phyloP scores from a whole-genome alignment of 306 rosid species.

The Sicyos baderoa region DNA sequence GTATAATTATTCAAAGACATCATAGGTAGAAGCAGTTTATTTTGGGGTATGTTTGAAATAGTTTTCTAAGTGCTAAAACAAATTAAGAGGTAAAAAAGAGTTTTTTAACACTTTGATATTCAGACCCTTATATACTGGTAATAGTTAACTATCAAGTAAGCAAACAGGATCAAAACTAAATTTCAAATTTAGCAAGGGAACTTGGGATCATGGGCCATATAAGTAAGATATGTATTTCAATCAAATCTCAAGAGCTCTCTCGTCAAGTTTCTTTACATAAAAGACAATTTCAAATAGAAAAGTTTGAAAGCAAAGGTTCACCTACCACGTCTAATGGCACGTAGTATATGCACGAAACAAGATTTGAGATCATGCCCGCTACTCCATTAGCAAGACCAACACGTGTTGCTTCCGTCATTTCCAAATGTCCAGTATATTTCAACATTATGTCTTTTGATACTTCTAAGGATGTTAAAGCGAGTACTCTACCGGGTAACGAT shows the following conservation, averaged over 20 bases:
- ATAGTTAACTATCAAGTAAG: background rate
- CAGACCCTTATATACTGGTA: background rate
- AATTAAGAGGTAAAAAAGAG: background rate
- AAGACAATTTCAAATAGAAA: background rate
- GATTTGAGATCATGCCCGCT: slow-evolving; percentile 69
- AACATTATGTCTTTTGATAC: slow-evolving; percentile 57
- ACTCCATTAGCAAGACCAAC: slow-evolving; percentile 62
- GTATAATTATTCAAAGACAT: background rate
- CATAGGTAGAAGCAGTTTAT: background rate
- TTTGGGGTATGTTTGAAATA: background rate
- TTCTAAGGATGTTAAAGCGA: slow-evolving; percentile 71
- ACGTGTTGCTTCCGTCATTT: slow-evolving; percentile 54
- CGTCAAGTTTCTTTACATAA: background rate
- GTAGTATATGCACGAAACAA: slow-evolving; percentile 59
- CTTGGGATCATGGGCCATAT: background rate
- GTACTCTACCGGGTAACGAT: slow-evolving; percentile 71
- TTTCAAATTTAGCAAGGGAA: background rate
- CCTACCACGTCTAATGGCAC: slow-evolving; percentile 86
- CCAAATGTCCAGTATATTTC: slow-evolving; percentile 40
- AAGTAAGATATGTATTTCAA: background rate
- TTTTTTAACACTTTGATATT: background rate
- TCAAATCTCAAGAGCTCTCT: background rate
- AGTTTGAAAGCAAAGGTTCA: slow-evolving; percentile 11
- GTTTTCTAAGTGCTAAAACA: too few species aligned
- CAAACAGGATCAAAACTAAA: background rate